These are phyloP conservation scores for Craterostigma plantagineum DNA, from an alignment of 257 asterid species.

Conservation along the genomic window DNA sequence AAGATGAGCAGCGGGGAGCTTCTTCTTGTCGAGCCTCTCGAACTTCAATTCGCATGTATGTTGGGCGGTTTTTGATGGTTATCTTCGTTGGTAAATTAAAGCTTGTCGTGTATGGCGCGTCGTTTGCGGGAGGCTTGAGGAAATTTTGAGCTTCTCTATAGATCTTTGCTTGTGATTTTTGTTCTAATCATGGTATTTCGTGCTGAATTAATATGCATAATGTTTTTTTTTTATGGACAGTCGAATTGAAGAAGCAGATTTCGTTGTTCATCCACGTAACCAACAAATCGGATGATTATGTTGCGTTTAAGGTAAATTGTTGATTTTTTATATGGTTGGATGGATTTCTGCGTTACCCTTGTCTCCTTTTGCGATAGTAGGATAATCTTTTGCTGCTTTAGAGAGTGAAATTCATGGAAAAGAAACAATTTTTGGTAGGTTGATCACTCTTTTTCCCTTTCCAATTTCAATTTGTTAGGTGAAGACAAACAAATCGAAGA, in stretches of 20 bases:
- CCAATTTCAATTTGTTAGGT: conserved; percentile 21
- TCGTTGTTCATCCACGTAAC: conserved; percentile 49
- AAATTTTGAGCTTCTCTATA: conserved; percentile 6
- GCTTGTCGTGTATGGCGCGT: background rate
- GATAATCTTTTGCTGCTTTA: too few species aligned
- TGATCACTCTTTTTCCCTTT: conserved; percentile 1
- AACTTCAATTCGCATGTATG: conserved; percentile 54
- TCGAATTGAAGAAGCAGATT: conserved; percentile 86
- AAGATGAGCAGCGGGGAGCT: conserved; percentile 44
- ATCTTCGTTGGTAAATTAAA: background rate
- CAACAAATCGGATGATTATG: conserved; percentile 42
- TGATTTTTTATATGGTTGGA: too few species aligned
- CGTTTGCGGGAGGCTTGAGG: too few species aligned
- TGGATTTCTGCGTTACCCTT: background rate
- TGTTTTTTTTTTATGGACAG: conserved; percentile 9
- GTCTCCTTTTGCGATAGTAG: background rate
- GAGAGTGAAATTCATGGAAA: too few species aligned
- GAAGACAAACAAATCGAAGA: conserved; percentile 58
- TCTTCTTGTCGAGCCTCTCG: conserved; percentile 41
- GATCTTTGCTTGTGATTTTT: conserved; percentile 5
- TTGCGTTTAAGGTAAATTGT: conserved; percentile 61
- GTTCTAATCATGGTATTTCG: background rate
- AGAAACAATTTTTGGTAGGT: background rate
- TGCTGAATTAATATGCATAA: background rate
- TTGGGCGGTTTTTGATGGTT: background rate